Evolutionary conservation across 371 early-diverging fungal genomes (phyloP).

Genomic region (Apophysomyces variabilis): DNA sequence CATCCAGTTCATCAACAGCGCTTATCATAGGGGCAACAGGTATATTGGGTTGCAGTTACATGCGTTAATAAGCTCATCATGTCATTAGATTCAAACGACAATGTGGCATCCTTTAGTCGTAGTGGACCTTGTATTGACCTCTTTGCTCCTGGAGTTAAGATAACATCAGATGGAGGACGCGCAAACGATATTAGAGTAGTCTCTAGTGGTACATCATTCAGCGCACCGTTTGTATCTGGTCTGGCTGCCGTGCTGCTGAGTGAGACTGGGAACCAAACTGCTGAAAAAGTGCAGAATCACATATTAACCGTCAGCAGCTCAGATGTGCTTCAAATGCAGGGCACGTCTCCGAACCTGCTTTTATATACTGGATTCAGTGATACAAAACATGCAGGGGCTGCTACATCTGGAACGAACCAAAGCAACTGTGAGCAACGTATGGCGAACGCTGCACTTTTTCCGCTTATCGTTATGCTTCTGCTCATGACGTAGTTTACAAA

Average conservation of each 20-base stretch:
- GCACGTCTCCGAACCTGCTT: background rate
- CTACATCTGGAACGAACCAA: background rate
- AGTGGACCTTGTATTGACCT: slow-evolving; percentile 75
- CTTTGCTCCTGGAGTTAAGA: slow-evolving; percentile 62
- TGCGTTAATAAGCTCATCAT: background rate
- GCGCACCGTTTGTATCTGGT: slow-evolving; percentile 23
- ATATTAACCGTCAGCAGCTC: background rate
- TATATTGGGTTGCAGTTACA: background rate
- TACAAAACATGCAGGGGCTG: background rate
- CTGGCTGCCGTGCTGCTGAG: slow-evolving; percentile 15
- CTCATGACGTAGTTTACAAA: background rate
- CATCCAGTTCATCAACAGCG: slow-evolving; percentile 57
- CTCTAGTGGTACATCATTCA: slow-evolving; percentile 26
- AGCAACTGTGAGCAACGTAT: background rate
- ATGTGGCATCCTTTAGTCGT: slow-evolving; percentile 74
- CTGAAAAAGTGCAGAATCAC: background rate
- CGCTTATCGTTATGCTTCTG: background rate
- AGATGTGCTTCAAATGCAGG: background rate
- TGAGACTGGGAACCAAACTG: background rate
- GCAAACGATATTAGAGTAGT: background rate
- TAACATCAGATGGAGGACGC: slow-evolving; percentile 4
- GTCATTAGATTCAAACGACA: slow-evolving; percentile 52
- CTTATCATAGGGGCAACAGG: slow-evolving; percentile 68
- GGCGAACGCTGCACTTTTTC: background rate
- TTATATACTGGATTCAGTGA: background rate